phyloP scores from a whole-genome alignment of 768 basidiomycete species.

The Mycena leptocephala region DNA sequence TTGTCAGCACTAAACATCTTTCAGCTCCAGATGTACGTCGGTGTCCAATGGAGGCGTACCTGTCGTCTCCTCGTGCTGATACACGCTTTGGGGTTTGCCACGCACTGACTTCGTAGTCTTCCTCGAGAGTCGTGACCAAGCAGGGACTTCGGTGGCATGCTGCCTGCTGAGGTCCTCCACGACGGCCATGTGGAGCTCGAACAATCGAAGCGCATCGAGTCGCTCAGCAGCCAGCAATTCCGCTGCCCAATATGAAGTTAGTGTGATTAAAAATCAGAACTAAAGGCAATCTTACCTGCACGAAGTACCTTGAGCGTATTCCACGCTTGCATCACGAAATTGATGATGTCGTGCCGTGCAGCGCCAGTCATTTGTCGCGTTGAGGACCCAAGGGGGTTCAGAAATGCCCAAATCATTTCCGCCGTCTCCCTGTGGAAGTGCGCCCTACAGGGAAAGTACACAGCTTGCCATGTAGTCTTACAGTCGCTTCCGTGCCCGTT shows the following conservation, averaged over 20 bases:
- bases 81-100: neutral
- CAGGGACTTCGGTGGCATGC: too few species aligned
- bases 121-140: too few species aligned
- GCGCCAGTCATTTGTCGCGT: slow-evolving; percentile 25
- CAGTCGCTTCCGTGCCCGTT: slow-evolving; percentile 12
- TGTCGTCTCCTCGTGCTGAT: slow-evolving; percentile 7
- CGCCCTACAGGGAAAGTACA: slow-evolving; percentile 22
- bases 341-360: slow-evolving; percentile 18
- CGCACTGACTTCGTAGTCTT: too few species aligned
- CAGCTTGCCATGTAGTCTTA: slow-evolving; percentile 13
- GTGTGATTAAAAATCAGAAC: neutral
- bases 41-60: neutral
- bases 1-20: neutral
- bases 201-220: slow-evolving; percentile 4
- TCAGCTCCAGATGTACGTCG: neutral
- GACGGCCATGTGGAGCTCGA: slow-evolving; percentile 20
- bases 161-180: slow-evolving; percentile 17
- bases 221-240: slow-evolving; percentile 18
- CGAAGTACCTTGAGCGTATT: slow-evolving; percentile 11
- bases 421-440: slow-evolving; percentile 30
- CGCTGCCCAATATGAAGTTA: neutral
- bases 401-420: slow-evolving; percentile 24
- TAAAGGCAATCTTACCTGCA: neutral
- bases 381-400: slow-evolving; percentile 19
- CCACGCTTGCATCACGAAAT: slow-evolving; percentile 24